Conservation (phyloP, 1,284 basidiomycete species). For the Naganishia liquefaciens region DNA sequence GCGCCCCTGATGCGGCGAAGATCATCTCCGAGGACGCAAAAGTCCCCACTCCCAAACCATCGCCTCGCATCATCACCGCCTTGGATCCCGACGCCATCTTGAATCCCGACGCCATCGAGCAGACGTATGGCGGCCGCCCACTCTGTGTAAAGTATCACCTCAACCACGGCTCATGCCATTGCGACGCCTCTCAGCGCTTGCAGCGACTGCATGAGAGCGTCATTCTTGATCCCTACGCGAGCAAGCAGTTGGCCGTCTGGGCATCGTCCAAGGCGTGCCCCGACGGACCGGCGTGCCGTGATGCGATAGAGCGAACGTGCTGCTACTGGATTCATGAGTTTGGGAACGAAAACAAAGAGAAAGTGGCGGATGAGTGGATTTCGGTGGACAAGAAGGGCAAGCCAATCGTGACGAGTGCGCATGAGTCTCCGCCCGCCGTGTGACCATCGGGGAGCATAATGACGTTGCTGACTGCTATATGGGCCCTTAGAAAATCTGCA, state of each 20-base stretch:
- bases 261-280: slow-evolving; percentile 9
- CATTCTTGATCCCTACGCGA: neutral
- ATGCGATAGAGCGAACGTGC: slow-evolving; percentile 1
- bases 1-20: too few species aligned
- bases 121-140: neutral
- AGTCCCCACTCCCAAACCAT: neutral
- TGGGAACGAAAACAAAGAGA: neutral
- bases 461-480: neutral
- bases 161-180: slow-evolving; percentile 10
- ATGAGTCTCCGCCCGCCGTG: neutral
- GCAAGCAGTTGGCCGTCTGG: slow-evolving; percentile 26
- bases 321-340: slow-evolving; percentile 21
- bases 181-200: neutral
- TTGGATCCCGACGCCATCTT: slow-evolving; percentile 14
- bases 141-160: slow-evolving; percentile 23
- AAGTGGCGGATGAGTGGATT: slow-evolving; percentile 14
- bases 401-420: slow-evolving; percentile 18
- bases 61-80: neutral
- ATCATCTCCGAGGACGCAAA: neutral
- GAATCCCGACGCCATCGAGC: slow-evolving; percentile 2
- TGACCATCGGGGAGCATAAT: too few species aligned
- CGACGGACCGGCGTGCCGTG: slow-evolving; percentile 1
- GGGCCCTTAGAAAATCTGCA: neutral
- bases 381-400: slow-evolving; percentile 24
- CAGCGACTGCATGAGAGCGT: slow-evolving; percentile 8